Base-by-base conservation (phyloP, 306 rosid species). In the Quercus rubra region DNA sequence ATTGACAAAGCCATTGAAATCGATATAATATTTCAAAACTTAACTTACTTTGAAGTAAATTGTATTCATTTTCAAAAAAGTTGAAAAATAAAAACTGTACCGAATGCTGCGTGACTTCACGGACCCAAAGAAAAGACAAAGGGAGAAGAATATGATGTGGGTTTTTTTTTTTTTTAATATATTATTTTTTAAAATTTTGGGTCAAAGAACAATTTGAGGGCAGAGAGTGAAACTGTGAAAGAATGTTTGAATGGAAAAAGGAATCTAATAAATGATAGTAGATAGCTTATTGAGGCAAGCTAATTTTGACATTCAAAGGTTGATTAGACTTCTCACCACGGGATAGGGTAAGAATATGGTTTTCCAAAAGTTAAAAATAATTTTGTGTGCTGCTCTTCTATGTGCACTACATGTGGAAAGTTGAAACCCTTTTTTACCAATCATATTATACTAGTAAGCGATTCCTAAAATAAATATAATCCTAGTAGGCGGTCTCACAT, bases 211-310 rank as follows among this genome's bases (percentile, higher is more conserved):
- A 49, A 49, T 80, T 64, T 63, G 14, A 67, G 61, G 54, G 62
- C 27, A 41, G 46, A 35, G 80, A 28, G 7, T 8, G 46, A 41
- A 41, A 8, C 46, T 41, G 25, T 69, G 80, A 75, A 81, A 51
- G 78, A 74, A 85, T 78, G 85, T 70, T 81, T 81, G 88, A 85
- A 85, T 62, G 70, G 77, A 77, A 19, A 80, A 68, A 49, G 77
- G 87, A 79, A 80, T 84, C 82, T 80, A 11, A 25, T 52, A 51
- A 10, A 49, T 55, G 33, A 69, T 7, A 55, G 17, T 49, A 49
- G 54, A 49, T 49, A 71, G 73, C 74, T 33, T 41, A 54, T 20
- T 54, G 74, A 74, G 28, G 71, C 59, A 67, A 49, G 62, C n/a
- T 54, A 72, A 41, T 63, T 61, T 21, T 27, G n/a, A 10, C 62